These are phyloP conservation scores for Cytidiella melzeri DNA, from an alignment of 768 basidiomycete species.

Conservation along the genomic window DNA sequence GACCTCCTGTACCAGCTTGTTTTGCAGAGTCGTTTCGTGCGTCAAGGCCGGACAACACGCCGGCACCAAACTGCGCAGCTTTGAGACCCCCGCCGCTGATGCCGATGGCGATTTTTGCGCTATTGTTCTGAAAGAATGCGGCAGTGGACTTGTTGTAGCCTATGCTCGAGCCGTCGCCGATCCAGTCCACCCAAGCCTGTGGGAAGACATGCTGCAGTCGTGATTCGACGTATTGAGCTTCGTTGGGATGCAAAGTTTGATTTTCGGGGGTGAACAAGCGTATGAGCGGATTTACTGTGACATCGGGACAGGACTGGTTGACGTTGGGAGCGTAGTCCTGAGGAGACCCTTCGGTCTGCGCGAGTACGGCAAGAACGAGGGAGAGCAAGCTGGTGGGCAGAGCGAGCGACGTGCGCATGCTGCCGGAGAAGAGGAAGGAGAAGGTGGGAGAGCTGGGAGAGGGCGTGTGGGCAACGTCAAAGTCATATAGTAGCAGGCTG, in stretches of 20 bases:
- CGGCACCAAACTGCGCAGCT: slow-evolving; percentile 50
- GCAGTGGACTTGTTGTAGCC: slow-evolving; percentile 19
- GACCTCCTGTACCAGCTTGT: slow-evolving; percentile 38
- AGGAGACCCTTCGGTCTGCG: slow-evolving; percentile 5
- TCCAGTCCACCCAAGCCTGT: slow-evolving; percentile 27
- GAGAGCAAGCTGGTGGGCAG: not conserved
- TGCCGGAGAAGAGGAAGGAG: not conserved
- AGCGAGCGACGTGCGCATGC: slow-evolving; percentile 1
- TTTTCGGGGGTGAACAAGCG: slow-evolving; percentile 4
- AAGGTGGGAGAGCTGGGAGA: not conserved
- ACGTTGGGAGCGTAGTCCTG: slow-evolving; percentile 7
- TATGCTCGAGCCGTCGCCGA: slow-evolving; percentile 33
- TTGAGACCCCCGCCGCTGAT: slow-evolving; percentile 52
- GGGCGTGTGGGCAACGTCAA: too few species aligned
- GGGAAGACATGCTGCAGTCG: slow-evolving; percentile 32
- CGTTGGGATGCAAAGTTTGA: slow-evolving; percentile 27
- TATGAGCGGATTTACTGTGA: not conserved
- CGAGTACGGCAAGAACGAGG: slow-evolving; percentile 1
- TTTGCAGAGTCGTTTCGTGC: slow-evolving; percentile 39
- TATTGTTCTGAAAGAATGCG: slow-evolving; percentile 21
- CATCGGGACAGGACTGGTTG: slow-evolving; percentile 5
- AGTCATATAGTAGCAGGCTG: too few species aligned
- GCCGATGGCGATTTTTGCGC: slow-evolving; percentile 36
- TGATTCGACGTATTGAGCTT: slow-evolving; percentile 30
- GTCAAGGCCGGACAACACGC: slow-evolving; percentile 44